Percentiles rank a stretch among this genome's conserved stretches.
Conservation (phyloP, 2,329 filamentous ascomycete species). For the Diaporthe citri region DNA sequence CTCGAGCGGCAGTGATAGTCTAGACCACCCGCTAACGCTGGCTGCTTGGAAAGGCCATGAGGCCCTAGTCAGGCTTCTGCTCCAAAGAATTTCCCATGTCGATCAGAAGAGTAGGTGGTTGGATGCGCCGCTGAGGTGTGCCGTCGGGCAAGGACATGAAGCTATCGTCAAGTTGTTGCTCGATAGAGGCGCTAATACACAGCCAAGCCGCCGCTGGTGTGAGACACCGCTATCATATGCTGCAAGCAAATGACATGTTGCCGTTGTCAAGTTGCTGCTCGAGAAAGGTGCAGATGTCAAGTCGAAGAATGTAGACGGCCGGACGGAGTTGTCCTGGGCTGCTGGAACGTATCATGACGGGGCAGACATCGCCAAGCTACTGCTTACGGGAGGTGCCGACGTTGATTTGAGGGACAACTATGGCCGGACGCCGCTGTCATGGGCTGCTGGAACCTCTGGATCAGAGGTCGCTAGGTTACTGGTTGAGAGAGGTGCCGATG, state of each 20-base stretch:
- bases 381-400: too few species aligned
- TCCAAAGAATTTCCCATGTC: too few species aligned
- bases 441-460: too few species aligned
- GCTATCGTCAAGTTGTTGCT: not conserved
- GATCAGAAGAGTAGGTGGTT: too few species aligned
- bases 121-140: not conserved
- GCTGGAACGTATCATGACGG: too few species aligned
- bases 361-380: too few species aligned
- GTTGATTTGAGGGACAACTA: too few species aligned
- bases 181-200: not conserved
- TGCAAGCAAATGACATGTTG: not conserved
- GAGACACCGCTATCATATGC: not conserved
- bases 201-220: not conserved
- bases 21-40: not conserved
- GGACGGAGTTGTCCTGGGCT: too few species aligned
- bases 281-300: too few species aligned
- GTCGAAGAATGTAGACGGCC: not conserved
- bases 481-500: not conserved
- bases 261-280: not conserved
- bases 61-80: too few species aligned
- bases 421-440: too few species aligned
- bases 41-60: too few species aligned
- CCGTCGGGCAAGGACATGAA: not conserved
- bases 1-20: not conserved
- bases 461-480: not conserved